Evolutionary conservation across 208 protist genomes (phyloP).

Genomic region (Wallacemonas sp.): DNA sequence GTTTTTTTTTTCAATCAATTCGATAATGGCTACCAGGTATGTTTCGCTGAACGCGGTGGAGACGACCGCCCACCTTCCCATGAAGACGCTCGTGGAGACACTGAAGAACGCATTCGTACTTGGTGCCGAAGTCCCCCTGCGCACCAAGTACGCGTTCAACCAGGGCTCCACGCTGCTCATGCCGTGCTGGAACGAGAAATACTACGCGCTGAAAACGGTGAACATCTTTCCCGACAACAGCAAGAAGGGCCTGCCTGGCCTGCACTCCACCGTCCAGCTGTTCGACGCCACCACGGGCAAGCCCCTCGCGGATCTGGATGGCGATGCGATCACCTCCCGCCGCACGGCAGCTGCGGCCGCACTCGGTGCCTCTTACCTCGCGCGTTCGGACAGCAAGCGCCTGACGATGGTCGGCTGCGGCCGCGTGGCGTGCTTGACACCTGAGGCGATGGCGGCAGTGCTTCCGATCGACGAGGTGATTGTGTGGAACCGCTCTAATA

Average conservation of each 20-base stretch:
- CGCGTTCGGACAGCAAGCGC: conserved; percentile 7
- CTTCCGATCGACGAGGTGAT: conserved; percentile 7
- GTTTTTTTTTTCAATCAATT: too few relatives aligned
- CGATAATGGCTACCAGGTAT: neutral
- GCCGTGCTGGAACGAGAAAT: conserved; percentile 22
- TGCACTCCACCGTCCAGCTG: conserved; percentile 20
- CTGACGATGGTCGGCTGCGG: conserved; percentile 16
- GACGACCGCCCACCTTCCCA: neutral
- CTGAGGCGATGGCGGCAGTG: conserved; percentile 9
- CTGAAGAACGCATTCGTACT: neutral
- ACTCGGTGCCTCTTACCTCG: conserved; percentile 16
- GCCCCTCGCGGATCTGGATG: conserved; percentile 17
- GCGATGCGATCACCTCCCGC: conserved; percentile 21
- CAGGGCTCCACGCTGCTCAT: conserved; percentile 15
- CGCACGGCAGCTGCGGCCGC: conserved; percentile 20
- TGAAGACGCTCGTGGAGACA: conserved; percentile 11
- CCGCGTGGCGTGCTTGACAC: conserved; percentile 11
- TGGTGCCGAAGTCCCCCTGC: neutral
- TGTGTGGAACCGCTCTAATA: neutral
- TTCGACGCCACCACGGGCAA: conserved; percentile 19
- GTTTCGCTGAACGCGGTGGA: neutral
- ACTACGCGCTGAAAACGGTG: conserved; percentile 27
- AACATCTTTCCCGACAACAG: conserved; percentile 19
- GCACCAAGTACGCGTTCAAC: conserved; percentile 19
- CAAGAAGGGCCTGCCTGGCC: conserved; percentile 14